Conservation (phyloP, 805 yeast species). For the Metschnikowia matae region DNA sequence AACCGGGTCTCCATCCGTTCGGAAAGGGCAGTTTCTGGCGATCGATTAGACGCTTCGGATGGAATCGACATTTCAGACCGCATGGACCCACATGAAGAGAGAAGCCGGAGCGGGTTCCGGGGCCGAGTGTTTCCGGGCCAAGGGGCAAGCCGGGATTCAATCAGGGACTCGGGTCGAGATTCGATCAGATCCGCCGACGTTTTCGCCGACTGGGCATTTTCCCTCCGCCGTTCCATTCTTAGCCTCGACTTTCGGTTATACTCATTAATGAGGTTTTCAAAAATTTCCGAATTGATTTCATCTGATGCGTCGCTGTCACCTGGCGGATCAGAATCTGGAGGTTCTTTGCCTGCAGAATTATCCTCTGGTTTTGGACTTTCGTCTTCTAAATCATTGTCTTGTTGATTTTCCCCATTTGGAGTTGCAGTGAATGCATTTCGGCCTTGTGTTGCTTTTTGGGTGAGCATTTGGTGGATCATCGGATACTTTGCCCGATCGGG, state of each 20-base stretch:
- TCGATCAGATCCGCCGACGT: too few species aligned
- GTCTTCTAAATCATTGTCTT: too few species aligned
- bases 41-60: background rate
- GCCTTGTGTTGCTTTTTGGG: background rate
- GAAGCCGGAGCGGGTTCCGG: slow-evolving; percentile 24
- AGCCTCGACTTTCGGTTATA: slow-evolving; percentile 4
- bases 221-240: background rate
- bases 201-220: background rate
- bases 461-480: background rate
- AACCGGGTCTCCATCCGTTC: slow-evolving; percentile 5
- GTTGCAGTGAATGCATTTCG: background rate
- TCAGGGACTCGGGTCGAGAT: too few species aligned
- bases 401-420: too few species aligned
- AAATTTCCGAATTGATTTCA: background rate
- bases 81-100: slow-evolving; percentile 19
- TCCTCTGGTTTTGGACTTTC: too few species aligned
- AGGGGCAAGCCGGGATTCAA: too few species aligned
- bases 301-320: background rate
- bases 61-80: background rate
- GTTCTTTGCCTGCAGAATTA: too few species aligned
- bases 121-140: background rate
- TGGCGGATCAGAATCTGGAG: too few species aligned
- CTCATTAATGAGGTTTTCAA: background rate
- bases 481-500: slow-evolving; percentile 11
- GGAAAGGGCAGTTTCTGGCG: background rate